phyloP scores from a whole-genome alignment of 2,329 filamentous ascomycete species.

The Raffaelea arxii region DNA sequence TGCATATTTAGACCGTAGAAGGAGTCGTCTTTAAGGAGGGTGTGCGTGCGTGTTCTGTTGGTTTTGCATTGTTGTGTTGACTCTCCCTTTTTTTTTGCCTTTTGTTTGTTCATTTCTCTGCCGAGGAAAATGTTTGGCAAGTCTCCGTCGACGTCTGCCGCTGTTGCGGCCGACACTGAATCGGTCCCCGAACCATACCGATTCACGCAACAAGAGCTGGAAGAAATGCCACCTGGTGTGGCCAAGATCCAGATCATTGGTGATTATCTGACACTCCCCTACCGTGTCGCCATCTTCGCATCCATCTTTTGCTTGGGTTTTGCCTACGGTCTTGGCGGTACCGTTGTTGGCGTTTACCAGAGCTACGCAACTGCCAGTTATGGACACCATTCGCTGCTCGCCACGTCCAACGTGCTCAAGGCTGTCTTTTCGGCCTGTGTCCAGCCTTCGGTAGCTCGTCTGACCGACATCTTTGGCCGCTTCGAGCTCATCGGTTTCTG shows the following conservation, averaged over 20 bases:
- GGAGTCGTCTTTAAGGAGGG: too few species aligned
- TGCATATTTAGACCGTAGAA: too few species aligned
- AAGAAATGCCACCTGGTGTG: neutral
- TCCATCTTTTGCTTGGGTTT: neutral
- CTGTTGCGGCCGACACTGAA: too few species aligned
- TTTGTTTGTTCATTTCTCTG: too few species aligned
- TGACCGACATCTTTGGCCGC: slow-evolving; percentile 53
- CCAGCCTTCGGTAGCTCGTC: slow-evolving; percentile 47
- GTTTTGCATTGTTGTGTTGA: too few species aligned
- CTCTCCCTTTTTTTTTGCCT: too few species aligned
- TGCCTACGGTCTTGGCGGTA: neutral
- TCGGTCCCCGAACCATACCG: too few species aligned
- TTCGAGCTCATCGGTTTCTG: slow-evolving; percentile 45
- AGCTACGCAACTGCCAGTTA: slow-evolving; percentile 41
- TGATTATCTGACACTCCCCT: neutral
- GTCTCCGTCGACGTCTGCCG: too few species aligned
- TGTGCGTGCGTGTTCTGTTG: too few species aligned
- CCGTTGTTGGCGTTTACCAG: too few species aligned
- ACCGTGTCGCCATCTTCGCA: neutral
- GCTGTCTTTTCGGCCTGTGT: slow-evolving; percentile 50
- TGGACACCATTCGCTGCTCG: slow-evolving; percentile 41
- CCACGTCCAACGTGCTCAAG: slow-evolving; percentile 47
- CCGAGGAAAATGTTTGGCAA: too few species aligned
- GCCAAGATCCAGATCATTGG: neutral
- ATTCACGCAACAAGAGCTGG: too few species aligned